Percentiles rank a stretch among this genome's conserved stretches.
These are phyloP conservation scores for Hypoxylon subgilvum DNA, from an alignment of 495 filamentous ascomycete genomes.

Conservation along the genomic window DNA sequence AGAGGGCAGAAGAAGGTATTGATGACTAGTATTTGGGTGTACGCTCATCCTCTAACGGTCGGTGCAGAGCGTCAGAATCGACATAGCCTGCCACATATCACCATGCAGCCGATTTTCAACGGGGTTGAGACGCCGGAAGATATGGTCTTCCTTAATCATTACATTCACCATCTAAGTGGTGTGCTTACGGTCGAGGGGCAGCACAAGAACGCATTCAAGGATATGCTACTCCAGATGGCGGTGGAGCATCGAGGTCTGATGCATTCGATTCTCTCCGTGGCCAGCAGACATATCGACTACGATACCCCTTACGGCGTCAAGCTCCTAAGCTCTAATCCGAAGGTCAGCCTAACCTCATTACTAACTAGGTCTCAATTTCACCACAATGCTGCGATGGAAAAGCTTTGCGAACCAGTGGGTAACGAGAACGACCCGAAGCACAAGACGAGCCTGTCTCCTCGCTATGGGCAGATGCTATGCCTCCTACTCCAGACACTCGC, in stretches of 20 bases:
- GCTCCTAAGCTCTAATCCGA: conserved; percentile 51
- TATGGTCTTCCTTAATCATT: conserved; percentile 83
- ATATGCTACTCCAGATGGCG: conserved; percentile 85
- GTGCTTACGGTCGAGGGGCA: conserved; percentile 85
- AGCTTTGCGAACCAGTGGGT: conserved; percentile 57
- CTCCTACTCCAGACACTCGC: conserved; percentile 81
- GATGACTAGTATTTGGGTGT: conserved; percentile 26
- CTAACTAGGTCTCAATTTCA: conserved; percentile 60
- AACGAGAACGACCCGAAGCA: conserved; percentile 50
- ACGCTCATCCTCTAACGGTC: conserved; percentile 41
- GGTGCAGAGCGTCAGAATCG: conserved; percentile 51
- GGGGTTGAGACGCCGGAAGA: conserved; percentile 87
- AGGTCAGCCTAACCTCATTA: conserved; percentile 50
- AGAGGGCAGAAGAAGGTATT: conserved; percentile 76
- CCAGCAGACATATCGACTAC: conserved; percentile 78
- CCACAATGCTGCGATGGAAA: conserved; percentile 65
- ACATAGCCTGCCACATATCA: conserved; percentile 60
- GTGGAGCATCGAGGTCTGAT: conserved; percentile 83
- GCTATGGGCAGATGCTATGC: conserved; percentile 73
- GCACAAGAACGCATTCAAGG: conserved; percentile 86
- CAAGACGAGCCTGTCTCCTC: conserved; percentile 67
- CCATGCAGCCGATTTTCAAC: conserved; percentile 78
- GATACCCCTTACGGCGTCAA: conserved; percentile 56
- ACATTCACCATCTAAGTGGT: conserved; percentile 77
- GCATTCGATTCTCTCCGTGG: conserved; percentile 88